These are phyloP conservation scores for Exserohilum turcica DNA, from an alignment of 2,329 filamentous ascomycete genomes.

Conservation along the genomic window DNA sequence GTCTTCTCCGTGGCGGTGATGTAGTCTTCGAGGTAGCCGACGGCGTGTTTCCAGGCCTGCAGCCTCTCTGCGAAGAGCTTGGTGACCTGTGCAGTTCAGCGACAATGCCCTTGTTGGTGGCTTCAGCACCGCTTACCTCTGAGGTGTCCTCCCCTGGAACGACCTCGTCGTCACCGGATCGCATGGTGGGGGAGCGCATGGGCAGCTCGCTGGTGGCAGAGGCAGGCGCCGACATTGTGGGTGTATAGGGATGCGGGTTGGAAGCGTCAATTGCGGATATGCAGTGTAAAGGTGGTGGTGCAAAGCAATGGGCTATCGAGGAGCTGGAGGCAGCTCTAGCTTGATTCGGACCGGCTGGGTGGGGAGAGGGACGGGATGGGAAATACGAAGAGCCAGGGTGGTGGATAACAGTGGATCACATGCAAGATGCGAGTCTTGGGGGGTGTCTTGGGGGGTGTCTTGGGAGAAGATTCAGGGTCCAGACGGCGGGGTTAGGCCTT, in stretches of 20 bases:
- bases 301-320: neutral
- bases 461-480: constrained; percentile 15
- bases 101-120: too few relatives aligned
- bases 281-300: constrained; percentile 2
- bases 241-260: neutral
- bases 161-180: constrained; percentile 51
- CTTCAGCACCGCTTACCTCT: constrained; percentile 34
- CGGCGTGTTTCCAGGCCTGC: constrained; percentile 94
- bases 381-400: constrained; percentile 2
- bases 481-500: constrained; percentile 4
- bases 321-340: constrained; percentile 9
- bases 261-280: neutral
- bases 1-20: constrained; percentile 83
- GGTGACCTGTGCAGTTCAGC: constrained; percentile 36
- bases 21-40: constrained; percentile 90
- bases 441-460: too few relatives aligned
- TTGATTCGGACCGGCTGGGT: constrained; percentile 6
- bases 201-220: constrained; percentile 39
- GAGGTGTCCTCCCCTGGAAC: constrained; percentile 57
- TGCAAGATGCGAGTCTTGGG: neutral
- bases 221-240: constrained; percentile 40
- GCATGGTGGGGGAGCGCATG: constrained; percentile 40
- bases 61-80: constrained; percentile 82
- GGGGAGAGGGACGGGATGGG: constrained; percentile 5
- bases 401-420: neutral